Evolutionary conservation across 139 green algal species (phyloP).

Genomic region (Tetradesmus lagerheimii): DNA sequence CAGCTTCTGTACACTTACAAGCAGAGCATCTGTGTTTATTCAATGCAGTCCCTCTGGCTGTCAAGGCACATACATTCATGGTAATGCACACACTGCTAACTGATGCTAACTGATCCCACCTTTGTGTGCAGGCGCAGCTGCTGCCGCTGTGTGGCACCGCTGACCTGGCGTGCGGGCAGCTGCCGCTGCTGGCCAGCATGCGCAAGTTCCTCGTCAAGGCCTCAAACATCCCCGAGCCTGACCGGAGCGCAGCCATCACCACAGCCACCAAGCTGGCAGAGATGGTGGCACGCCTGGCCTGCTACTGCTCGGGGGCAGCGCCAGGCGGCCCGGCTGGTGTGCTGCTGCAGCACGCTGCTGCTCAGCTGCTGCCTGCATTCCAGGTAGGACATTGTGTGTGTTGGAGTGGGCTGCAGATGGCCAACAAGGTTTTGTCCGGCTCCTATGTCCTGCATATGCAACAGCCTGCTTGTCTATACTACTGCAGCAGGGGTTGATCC

Average conservation of each 20-base stretch:
- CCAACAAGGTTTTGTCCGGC: no score
- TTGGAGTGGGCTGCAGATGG: no score
- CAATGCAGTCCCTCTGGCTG: no score
- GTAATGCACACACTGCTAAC: no score
- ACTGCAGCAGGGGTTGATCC: no score
- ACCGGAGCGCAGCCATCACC: neutral
- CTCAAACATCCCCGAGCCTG: conserved; percentile 9
- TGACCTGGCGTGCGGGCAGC: neutral
- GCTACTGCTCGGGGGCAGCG: neutral
- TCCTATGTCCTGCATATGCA: no score
- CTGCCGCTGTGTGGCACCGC: conserved; percentile 1
- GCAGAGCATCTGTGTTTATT: no score
- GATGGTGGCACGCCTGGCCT: conserved; percentile 4
- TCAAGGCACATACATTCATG: no score
- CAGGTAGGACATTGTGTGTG: conserved; percentile 15
- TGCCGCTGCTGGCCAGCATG: conserved; percentile 33
- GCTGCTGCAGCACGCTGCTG: conserved; percentile 20
- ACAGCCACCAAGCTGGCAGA: neutral
- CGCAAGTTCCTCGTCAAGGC: conserved; percentile 43
- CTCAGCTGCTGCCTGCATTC: conserved; percentile 37
- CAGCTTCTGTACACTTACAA: no score
- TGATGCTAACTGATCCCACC: no score
- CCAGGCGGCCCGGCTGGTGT: neutral
- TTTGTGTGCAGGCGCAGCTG: conserved; percentile 3
- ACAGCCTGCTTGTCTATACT: no score